Percentiles rank a stretch among this genome's conserved stretches.
phyloP scores from a whole-genome alignment of 371 early-diverging fungal species.

The Mortierella sp. region DNA sequence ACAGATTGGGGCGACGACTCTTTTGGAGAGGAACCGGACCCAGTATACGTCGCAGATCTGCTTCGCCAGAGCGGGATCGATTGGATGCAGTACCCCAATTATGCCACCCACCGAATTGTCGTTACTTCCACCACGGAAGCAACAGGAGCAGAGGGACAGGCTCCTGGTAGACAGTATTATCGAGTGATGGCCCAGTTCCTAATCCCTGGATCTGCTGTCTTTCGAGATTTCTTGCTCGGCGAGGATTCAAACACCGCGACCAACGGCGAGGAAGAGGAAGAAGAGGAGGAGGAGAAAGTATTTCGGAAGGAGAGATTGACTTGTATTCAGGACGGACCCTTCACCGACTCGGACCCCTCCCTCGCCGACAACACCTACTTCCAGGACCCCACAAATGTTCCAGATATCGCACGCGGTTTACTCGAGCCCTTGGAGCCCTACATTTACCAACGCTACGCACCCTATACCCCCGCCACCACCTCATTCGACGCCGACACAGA shows the following conservation, averaged over 20 bases:
- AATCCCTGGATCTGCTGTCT: conserved; percentile 29
- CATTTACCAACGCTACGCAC: neutral
- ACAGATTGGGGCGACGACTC: neutral
- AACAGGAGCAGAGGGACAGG: neutral
- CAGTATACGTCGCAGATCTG: conserved; percentile 10
- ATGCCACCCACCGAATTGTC: conserved; percentile 26
- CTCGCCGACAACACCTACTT: neutral
- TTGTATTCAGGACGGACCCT: neutral
- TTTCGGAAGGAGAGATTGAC: neutral
- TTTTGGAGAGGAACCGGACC: conserved; percentile 4
- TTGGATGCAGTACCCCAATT: conserved; percentile 24
- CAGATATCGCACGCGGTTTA: neutral
- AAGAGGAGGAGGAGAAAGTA: neutral
- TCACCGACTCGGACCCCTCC: neutral
- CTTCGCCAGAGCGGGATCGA: conserved; percentile 23
- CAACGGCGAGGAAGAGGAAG: neutral
- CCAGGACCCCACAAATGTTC: neutral
- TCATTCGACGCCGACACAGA: neutral
- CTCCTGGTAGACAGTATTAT: neutral
- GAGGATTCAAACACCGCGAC: neutral
- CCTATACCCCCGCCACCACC: neutral
- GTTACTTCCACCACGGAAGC: neutral
- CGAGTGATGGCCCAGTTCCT: conserved; percentile 35
- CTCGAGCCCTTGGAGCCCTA: neutral
- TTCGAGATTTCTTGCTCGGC: conserved; percentile 20